A percentile compares a stretch with the other conserved stretches of the same genome.
phyloP scores from a whole-genome alignment of 768 basidiomycete species.

The Tulasnella sp. region DNA sequence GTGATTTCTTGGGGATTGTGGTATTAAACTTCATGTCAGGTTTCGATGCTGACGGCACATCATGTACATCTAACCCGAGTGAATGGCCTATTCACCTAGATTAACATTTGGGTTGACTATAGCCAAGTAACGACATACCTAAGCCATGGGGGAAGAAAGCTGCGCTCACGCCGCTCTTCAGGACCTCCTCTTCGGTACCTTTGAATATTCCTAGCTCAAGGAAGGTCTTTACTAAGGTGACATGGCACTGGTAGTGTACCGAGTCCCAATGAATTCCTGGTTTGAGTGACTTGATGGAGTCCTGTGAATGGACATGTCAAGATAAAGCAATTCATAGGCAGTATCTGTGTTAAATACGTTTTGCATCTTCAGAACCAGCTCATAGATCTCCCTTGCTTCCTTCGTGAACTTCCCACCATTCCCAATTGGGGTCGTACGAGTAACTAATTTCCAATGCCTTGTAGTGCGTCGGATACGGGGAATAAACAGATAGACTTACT shows the following conservation, averaged over 20 bases:
- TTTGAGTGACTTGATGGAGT: slow-evolving; percentile 52
- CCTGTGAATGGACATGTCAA: slow-evolving; percentile 28
- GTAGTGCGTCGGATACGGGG: background rate
- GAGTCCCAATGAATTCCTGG: slow-evolving; percentile 86
- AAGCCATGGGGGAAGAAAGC: slow-evolving; percentile 92
- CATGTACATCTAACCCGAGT: slow-evolving; percentile 89
- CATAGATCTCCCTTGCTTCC: slow-evolving; percentile 71
- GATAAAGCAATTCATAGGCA: background rate
- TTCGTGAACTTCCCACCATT: slow-evolving; percentile 82
- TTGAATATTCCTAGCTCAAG: slow-evolving; percentile 77
- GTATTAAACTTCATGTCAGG: slow-evolving; percentile 37
- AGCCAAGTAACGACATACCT: slow-evolving; percentile 19
- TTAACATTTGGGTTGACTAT: background rate
- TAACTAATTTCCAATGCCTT: slow-evolving; percentile 23
- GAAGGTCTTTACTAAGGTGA: slow-evolving; percentile 68
- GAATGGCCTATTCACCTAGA: slow-evolving; percentile 52
- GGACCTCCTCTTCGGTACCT: slow-evolving; percentile 54
- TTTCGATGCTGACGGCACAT: slow-evolving; percentile 72
- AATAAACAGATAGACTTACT: too few relatives aligned
- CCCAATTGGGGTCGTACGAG: slow-evolving; percentile 83
- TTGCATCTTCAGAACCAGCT: slow-evolving; percentile 85
- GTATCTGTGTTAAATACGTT: slow-evolving; percentile 33
- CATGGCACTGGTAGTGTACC: slow-evolving; percentile 73
- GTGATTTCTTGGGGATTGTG: slow-evolving; percentile 28
- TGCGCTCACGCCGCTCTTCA: slow-evolving; percentile 59